Evolutionary conservation across 257 asterid genomes (phyloP).

Genomic region (Solanum dulcamara): DNA sequence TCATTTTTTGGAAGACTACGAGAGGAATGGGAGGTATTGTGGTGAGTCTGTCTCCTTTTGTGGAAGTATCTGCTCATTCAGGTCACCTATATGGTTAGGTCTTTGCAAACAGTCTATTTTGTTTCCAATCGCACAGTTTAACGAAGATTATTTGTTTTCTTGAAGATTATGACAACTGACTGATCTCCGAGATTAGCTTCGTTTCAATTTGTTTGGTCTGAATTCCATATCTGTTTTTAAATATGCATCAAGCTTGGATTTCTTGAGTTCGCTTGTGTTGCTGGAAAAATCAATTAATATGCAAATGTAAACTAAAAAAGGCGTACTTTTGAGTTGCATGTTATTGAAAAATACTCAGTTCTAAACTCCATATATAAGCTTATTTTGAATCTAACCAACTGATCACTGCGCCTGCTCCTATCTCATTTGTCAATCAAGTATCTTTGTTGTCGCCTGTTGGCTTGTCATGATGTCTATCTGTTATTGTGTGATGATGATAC

Average conservation of each 20-base stretch:
- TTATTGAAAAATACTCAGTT: neutral
- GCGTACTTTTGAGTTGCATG: neutral
- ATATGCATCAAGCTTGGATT: neutral
- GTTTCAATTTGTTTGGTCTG: neutral
- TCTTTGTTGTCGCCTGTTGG: neutral
- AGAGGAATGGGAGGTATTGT: constrained; percentile 75
- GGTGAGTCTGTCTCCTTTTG: constrained; percentile 36
- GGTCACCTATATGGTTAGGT: neutral
- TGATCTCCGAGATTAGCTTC: neutral
- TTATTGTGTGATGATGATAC: neutral
- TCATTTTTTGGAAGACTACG: constrained; percentile 92
- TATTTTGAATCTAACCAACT: neutral
- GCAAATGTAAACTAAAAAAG: neutral
- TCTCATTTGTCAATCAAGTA: neutral
- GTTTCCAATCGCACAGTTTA: neutral
- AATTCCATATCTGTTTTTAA: neutral
- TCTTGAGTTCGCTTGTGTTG: neutral
- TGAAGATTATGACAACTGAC: neutral
- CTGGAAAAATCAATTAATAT: neutral
- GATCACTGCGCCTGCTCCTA: neutral
- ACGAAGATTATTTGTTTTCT: neutral
- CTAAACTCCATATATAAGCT: neutral
- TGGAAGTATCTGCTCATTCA: neutral
- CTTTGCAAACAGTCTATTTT: neutral
- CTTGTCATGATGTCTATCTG: neutral